Evolutionary conservation across 1,284 basidiomycete species (phyloP), one percentile per base, ranked within the genome.

Genomic region (Anthracocystis panici-leucophaei): DNA sequence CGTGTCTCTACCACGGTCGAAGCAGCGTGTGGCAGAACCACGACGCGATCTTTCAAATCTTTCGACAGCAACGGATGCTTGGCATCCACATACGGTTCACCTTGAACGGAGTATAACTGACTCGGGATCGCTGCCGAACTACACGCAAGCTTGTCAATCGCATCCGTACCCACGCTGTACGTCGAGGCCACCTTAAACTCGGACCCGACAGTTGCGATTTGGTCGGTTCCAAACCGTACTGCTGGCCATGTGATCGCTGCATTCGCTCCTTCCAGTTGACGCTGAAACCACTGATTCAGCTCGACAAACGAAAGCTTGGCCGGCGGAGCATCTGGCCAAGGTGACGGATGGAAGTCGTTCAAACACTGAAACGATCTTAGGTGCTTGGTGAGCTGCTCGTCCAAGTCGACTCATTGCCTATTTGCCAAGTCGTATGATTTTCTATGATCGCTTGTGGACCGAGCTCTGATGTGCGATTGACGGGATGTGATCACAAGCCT

Each of bases 71-170:
- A 49, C 2, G 61, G 67, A 51, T 70, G 67, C 5, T 29, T 18
- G 0, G 61, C 29, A 7, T 59, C 16, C 40, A 70, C 38, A 18
- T 70, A 21, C 0, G 67, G 67, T 23, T 65, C 67, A 20, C 62
- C 67, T n/a, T 70, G 57, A 57, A 70, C 14, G 67, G 67, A 1
- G 67, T 70, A 12, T 65, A 65, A 5, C 67, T 62, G 18, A 70
- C 57, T 23, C 44, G n/a, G 52, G 35, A 70, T 60, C 12, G 61
- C 61, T 10, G 67, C 67, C 14, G 9, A 2, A 18, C 38, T 31
- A 31, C 67, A 70, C 8, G 67, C 67, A 1, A 14, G 52, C 16
- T 29, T 44, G n/a, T 70, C 67, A 8, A 70, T 42, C 0, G 62
- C 62, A 4, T 70, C 67, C 3, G 62, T 65, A 9, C 67, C 67